Base-by-base conservation (phyloP, 78 protist species). In the Cavenderia fasciculata region DNA sequence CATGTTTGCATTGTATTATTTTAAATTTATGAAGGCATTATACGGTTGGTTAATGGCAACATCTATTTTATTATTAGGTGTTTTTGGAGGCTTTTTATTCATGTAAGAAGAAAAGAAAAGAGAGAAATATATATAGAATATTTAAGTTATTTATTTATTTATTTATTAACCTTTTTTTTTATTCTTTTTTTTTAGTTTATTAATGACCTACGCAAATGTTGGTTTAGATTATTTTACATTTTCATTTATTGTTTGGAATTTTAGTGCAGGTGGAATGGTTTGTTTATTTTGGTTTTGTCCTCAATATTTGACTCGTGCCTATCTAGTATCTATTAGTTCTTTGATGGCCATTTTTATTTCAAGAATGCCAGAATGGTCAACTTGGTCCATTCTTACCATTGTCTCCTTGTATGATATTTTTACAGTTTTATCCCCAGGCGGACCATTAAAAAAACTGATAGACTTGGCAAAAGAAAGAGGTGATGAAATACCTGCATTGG, bases 301-400 rank as follows among this genome's bases (percentile, higher is more conserved):
- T 19, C 49, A 36, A 38, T 62, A 72, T 10, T 23, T 94, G 8
- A 59, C 66, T 96, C 91, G 89, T 21, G 40, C 63, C 4, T 85
- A 68, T 70, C 38, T 86, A 61, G 41, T 74, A 36, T 25, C 66
- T 49, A 46, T 79, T 46, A 57, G 86, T 86, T 73, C 19, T 65
- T 23, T 34, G 7, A 38, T 12, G 52, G 97, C 97, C 11, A 65
- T 96, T 74, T 47, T 73, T 23, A 43, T 96, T 12, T 93, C 99
- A 11, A 44, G 79, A 54, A 66, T 97, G 49, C 98, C 99, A 19
- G 96, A 94, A 19, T 98, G 98, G 98, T 97, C 99, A 41, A 94
- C 98, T 1, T 98, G 98, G 99, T 87, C 71, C 2, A 29, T 98
- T 0, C 94, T 98, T 11, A 92, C 40, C 2, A 73, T 90, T 16